A percentile compares a stretch with the other conserved stretches of the same genome.
These are phyloP conservation scores for Eleusine coracana DNA, from an alignment of 176 grass and related monocot genomes.

Conservation along the genomic window DNA sequence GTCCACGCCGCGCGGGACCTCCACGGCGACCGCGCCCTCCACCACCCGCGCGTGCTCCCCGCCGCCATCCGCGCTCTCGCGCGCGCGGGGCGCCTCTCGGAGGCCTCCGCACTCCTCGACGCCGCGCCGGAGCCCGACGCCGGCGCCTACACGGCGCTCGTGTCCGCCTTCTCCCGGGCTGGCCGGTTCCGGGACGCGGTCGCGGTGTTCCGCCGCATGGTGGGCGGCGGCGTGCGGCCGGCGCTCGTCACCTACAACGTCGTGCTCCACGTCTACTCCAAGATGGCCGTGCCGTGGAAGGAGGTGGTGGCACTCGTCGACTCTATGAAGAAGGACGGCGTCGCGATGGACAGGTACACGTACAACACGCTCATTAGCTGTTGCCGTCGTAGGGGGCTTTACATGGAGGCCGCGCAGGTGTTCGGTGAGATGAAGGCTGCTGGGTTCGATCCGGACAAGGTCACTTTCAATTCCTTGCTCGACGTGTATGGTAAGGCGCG, in stretches of 20 bases:
- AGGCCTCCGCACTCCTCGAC: slow-evolving; percentile 58
- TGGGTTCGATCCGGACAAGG: slow-evolving; percentile 68
- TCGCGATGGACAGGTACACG: slow-evolving; percentile 75
- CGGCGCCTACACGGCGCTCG: slow-evolving; percentile 68
- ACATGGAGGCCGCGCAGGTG: slow-evolving; percentile 61
- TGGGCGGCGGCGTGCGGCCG: slow-evolving; percentile 53
- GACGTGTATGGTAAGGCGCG: slow-evolving; percentile 86
- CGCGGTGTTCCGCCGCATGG: slow-evolving; percentile 65
- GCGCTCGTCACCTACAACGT: slow-evolving; percentile 88
- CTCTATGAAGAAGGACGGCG: slow-evolving; percentile 59
- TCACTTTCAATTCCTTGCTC: slow-evolving; percentile 83
- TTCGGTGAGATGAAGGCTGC: slow-evolving; percentile 74
- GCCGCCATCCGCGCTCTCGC: slow-evolving; percentile 64
- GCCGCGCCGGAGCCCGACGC: slow-evolving; percentile 45
- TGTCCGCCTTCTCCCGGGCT: slow-evolving; percentile 65
- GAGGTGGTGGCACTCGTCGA: slow-evolving; percentile 66
- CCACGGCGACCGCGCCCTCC: slow-evolving; percentile 51
- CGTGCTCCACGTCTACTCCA: slow-evolving; percentile 85
- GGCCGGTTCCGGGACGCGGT: slow-evolving; percentile 64
- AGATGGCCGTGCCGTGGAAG: slow-evolving; percentile 73
- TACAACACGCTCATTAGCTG: slow-evolving; percentile 93
- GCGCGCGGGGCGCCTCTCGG: slow-evolving; percentile 47
- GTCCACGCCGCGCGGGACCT: slow-evolving; percentile 62
- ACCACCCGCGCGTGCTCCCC: slow-evolving; percentile 53
- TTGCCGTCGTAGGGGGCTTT: slow-evolving; percentile 62